A percentile compares a stretch with the other conserved stretches of the same genome.
These are phyloP conservation scores for Talaromyces sp. DNA, from an alignment of 2,329 filamentous ascomycete species.

Conservation along the genomic window DNA sequence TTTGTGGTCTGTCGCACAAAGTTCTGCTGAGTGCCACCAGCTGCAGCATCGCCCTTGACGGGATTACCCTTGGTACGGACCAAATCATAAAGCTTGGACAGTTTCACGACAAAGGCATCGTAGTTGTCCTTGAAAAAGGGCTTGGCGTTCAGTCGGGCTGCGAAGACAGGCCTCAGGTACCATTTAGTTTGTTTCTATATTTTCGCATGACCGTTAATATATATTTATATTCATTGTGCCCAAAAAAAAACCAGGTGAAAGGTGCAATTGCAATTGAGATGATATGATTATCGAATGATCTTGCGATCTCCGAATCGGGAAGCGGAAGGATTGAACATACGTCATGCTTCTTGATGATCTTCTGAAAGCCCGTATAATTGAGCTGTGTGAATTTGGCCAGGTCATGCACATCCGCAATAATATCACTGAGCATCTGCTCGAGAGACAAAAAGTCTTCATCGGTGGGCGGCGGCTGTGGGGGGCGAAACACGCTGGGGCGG, in stretches of 20 bases:
- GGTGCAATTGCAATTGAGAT: no score
- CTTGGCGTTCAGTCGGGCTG: conserved; percentile 88
- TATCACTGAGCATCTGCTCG: conserved; percentile 93
- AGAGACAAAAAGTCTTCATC: conserved; percentile 94
- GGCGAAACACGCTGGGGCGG: conserved; percentile 32
- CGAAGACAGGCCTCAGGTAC: conserved; percentile 95
- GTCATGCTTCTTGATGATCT: conserved; percentile 99
- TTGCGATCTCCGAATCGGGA: neutral
- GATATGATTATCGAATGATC: neutral
- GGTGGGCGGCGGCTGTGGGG: conserved; percentile 52
- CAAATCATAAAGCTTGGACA: conserved; percentile 92
- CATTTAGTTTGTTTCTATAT: conserved; percentile 86
- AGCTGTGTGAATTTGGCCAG: conserved; percentile 97
- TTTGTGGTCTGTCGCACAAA: conserved; percentile 98
- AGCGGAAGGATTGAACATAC: conserved; percentile 54
- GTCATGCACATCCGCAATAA: conserved; percentile 98
- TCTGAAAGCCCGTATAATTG: conserved; percentile 99
- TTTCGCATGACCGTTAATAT: no score
- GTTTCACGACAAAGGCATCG: conserved; percentile 89
- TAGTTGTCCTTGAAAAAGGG: conserved; percentile 99
- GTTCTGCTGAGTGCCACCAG: conserved; percentile 89
- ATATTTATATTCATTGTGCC: no score
- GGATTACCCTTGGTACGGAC: conserved; percentile 93
- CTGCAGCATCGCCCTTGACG: conserved; percentile 85
- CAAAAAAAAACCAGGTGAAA: no score